phyloP scores from a whole-genome alignment of 2,329 filamentous ascomycete genomes.

The Sarocladium brachiariae region DNA sequence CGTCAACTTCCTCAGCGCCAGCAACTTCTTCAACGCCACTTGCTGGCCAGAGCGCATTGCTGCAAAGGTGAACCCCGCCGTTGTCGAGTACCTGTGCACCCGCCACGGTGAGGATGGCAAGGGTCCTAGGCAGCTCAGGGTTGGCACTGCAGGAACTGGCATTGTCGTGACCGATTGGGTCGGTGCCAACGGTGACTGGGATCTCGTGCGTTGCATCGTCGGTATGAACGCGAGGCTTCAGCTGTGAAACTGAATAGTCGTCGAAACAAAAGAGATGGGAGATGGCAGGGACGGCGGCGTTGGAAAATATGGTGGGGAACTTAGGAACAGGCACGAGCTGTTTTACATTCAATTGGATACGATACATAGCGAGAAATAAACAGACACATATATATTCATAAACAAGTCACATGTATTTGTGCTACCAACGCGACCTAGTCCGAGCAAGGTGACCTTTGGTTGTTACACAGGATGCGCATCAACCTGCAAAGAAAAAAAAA shows the following conservation, averaged over 20 bases:
- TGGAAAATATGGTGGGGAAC: no score
- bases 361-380: no score
- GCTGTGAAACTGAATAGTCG: slow-evolving; percentile 30
- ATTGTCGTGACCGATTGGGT: slow-evolving; percentile 94
- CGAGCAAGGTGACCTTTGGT: no score
- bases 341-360: no score
- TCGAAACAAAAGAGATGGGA: not conserved
- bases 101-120: slow-evolving; percentile 46
- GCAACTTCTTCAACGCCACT: slow-evolving; percentile 86
- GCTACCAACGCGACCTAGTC: no score
- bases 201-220: slow-evolving; percentile 77
- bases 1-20: slow-evolving; percentile 84
- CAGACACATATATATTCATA: no score
- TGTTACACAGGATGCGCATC: no score
- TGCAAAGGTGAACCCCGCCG: slow-evolving; percentile 74
- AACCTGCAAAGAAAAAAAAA: no score
- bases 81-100: slow-evolving; percentile 55
- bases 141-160: slow-evolving; percentile 72
- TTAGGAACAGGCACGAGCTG: no score
- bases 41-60: slow-evolving; percentile 96
- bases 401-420: no score
- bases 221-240: slow-evolving; percentile 77
- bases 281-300: not conserved
- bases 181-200: slow-evolving; percentile 81
- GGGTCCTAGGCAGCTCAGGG: slow-evolving; percentile 40